Conservation (phyloP, 2,329 filamentous ascomycete genomes). For the Calonectria hawksworthii region DNA sequence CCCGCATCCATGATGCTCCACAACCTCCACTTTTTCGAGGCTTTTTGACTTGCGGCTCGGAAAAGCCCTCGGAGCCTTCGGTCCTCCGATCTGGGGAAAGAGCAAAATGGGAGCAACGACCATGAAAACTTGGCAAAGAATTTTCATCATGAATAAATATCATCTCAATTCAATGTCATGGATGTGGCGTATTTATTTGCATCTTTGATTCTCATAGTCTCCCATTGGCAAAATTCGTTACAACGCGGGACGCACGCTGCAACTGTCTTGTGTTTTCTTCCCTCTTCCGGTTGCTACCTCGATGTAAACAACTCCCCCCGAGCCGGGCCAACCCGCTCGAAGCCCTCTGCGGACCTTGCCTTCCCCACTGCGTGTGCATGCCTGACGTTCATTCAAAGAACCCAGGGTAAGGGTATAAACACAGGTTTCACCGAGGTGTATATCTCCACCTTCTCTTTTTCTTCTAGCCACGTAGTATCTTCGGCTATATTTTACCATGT, state of each 20-base stretch:
- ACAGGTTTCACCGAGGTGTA: background rate
- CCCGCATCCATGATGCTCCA: slow-evolving; percentile 31
- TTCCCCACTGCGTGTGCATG: background rate
- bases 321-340: slow-evolving; percentile 5
- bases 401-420: background rate
- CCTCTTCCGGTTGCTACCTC: slow-evolving; percentile 33
- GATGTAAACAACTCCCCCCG: slow-evolving; percentile 6
- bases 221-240: background rate
- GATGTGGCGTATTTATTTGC: background rate
- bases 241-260: background rate
- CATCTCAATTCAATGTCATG: background rate
- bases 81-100: slow-evolving; percentile 39
- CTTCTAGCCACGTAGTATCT: background rate
- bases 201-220: background rate
- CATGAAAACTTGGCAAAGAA: background rate
- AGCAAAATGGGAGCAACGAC: background rate
- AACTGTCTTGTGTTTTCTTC: background rate
- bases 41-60: slow-evolving; percentile 37
- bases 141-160: background rate
- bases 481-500: background rate
- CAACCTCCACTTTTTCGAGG: slow-evolving; percentile 44
- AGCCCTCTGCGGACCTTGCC: background rate
- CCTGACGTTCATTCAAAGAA: background rate
- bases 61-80: slow-evolving; percentile 49
- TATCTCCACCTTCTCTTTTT: background rate